These are phyloP conservation scores for Phylloporus sp. DNA, from an alignment of 768 basidiomycete species.

Conservation along the genomic window DNA sequence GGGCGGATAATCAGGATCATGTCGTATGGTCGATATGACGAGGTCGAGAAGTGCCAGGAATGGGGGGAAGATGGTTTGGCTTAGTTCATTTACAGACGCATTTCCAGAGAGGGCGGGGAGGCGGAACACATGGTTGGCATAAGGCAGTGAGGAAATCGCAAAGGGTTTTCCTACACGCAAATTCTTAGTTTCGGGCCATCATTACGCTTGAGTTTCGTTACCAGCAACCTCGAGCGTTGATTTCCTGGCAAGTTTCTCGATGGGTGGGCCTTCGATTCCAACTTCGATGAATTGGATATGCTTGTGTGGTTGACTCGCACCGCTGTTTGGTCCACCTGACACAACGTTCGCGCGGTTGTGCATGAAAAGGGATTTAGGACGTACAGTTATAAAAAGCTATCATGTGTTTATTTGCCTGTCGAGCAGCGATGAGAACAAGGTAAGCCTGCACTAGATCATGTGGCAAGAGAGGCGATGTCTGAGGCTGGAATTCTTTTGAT, in stretches of 20 bases:
- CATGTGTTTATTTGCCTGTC: constrained; percentile 51
- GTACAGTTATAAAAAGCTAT: constrained; percentile 92
- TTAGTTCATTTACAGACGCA: constrained; percentile 40
- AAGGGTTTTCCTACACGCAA: constrained; percentile 62
- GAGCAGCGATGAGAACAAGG: constrained; percentile 65
- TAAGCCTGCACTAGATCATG: constrained; percentile 76
- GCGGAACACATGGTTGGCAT: constrained; percentile 77
- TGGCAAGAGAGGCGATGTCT: constrained; percentile 77
- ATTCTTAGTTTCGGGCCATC: neutral
- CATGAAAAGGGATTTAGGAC: constrained; percentile 9
- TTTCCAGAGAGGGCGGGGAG: constrained; percentile 24
- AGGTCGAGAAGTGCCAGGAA: constrained; percentile 78
- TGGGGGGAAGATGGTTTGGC: constrained; percentile 48
- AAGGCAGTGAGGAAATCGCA: constrained; percentile 60
- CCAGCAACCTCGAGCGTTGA: constrained; percentile 48
- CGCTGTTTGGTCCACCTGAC: constrained; percentile 70
- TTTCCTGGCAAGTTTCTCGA: constrained; percentile 64
- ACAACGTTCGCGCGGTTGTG: neutral
- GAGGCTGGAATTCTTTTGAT: constrained; percentile 63
- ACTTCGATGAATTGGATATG: constrained; percentile 84
- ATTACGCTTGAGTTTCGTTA: constrained; percentile 3
- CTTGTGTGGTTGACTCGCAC: constrained; percentile 88
- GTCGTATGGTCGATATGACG: constrained; percentile 66
- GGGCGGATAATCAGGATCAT: constrained; percentile 56
- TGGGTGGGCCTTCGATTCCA: constrained; percentile 63